These are phyloP conservation scores for Cytospora schulzeri DNA, from an alignment of 2,329 filamentous ascomycete genomes.

Conservation along the genomic window DNA sequence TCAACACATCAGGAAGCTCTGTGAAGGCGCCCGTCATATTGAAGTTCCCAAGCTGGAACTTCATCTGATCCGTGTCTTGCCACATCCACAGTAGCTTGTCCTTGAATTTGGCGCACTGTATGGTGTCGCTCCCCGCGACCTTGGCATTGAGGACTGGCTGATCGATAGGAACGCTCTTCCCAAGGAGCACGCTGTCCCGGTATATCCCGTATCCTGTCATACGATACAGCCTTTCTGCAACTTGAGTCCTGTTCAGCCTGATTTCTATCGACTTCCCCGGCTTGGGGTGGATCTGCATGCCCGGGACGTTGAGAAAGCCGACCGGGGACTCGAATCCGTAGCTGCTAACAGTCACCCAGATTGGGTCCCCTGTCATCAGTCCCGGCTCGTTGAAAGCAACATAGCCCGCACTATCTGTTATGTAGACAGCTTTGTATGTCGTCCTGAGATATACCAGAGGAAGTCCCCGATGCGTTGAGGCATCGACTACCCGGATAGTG, in stretches of 20 bases:
- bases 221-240: constrained; percentile 23
- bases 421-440: constrained; percentile 25
- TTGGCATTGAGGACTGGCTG: constrained; percentile 23
- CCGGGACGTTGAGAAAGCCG: constrained; percentile 20
- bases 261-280: constrained; percentile 14
- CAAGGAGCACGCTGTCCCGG: constrained; percentile 23
- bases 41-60: constrained; percentile 25
- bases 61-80: constrained; percentile 27
- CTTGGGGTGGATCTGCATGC: constrained; percentile 20
- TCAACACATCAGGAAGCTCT: constrained; percentile 12
- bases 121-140: constrained; percentile 26
- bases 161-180: constrained; percentile 11
- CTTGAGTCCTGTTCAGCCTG: constrained; percentile 24
- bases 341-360: constrained; percentile 28
- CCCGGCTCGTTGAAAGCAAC: constrained; percentile 27
- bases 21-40: constrained; percentile 26
- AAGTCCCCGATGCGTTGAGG: constrained; percentile 15
- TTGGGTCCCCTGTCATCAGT: constrained; percentile 21
- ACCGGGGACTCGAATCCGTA: constrained; percentile 25
- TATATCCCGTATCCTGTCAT: constrained; percentile 26
- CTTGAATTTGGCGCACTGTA: constrained; percentile 22
- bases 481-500: constrained; percentile 23
- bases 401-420: constrained; percentile 27
- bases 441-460: constrained; percentile 24
- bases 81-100: constrained; percentile 27